phyloP scores from a whole-genome alignment of 805 yeast species.

The Kazachstania kunashirensis region DNA sequence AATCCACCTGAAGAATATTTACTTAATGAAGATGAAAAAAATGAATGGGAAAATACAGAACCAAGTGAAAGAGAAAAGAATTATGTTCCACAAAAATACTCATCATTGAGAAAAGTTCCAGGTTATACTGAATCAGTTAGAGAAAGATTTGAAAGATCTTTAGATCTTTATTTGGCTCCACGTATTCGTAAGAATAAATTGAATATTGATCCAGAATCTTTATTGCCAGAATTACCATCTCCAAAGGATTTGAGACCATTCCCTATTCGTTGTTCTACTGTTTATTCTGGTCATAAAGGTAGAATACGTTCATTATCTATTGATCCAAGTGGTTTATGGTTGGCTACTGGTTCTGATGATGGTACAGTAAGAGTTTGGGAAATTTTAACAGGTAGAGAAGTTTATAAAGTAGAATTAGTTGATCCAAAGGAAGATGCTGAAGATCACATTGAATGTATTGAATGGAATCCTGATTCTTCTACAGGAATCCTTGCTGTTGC shows the following conservation, averaged over 20 bases:
- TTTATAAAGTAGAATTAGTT: constrained; percentile 50
- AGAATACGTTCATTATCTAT: constrained; percentile 73
- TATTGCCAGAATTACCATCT: constrained; percentile 92
- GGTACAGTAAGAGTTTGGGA: constrained; percentile 97
- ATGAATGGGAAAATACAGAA: constrained; percentile 59
- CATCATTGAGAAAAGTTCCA: constrained; percentile 81
- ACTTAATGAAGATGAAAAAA: constrained; percentile 64
- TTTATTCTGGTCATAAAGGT: constrained; percentile 74
- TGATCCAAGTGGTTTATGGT: constrained; percentile 86
- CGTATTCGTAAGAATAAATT: constrained; percentile 85
- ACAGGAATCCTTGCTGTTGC: constrained; percentile 76
- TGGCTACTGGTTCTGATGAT: constrained; percentile 97
- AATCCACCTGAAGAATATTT: constrained; percentile 96
- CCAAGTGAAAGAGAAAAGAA: constrained; percentile 71
- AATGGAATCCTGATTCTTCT: constrained; percentile 79
- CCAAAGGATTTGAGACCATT: constrained; percentile 95
- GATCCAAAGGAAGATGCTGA: constrained; percentile 47
- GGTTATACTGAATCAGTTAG: constrained; percentile 79
- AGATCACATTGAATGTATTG: constrained; percentile 69
- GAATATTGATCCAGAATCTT: constrained; percentile 90
- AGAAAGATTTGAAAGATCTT: constrained; percentile 87
- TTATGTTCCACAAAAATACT: constrained; percentile 73
- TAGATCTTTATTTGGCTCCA: constrained; percentile 92
- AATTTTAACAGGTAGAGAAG: constrained; percentile 87
- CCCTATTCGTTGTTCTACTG: constrained; percentile 83